A percentile compares a stretch with the other conserved stretches of the same genome.
phyloP scores from a whole-genome alignment of 306 rosid genomes.

The Corylus americana region DNA sequence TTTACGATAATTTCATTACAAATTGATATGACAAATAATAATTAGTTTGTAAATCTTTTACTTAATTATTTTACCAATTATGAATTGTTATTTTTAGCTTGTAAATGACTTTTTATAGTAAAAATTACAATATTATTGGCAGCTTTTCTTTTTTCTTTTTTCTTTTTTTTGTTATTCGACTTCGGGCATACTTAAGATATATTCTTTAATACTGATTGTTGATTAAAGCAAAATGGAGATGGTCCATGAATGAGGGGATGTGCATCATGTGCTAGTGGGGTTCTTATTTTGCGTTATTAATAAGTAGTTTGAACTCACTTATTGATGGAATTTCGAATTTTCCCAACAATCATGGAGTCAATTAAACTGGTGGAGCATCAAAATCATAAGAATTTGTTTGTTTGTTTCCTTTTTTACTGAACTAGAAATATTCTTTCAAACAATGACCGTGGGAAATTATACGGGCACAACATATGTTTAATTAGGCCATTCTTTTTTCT shows the following conservation, averaged over 20 bases:
- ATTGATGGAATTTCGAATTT: constrained; percentile 1
- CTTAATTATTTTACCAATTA: too few relatives aligned
- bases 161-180: too few relatives aligned
- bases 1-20: too few relatives aligned
- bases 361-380: neutral
- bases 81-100: too few relatives aligned
- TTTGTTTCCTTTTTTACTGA: neutral
- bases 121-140: too few relatives aligned
- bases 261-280: neutral
- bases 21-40: too few relatives aligned
- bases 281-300: constrained; percentile 8
- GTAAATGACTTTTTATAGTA: too few relatives aligned
- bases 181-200: neutral
- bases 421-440: neutral
- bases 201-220: neutral
- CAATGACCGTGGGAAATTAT: neutral
- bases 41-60: too few relatives aligned
- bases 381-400: neutral
- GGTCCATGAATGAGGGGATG: neutral
- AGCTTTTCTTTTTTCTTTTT: too few relatives aligned
- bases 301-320: constrained; percentile 7
- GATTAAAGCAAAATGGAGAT: constrained; percentile 13
- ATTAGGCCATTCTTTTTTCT: too few relatives aligned
- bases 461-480: too few relatives aligned
- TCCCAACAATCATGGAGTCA: neutral